These are phyloP conservation scores for Saccharomycopsis olivae DNA, from an alignment of 805 yeast genomes.

Conservation along the genomic window DNA sequence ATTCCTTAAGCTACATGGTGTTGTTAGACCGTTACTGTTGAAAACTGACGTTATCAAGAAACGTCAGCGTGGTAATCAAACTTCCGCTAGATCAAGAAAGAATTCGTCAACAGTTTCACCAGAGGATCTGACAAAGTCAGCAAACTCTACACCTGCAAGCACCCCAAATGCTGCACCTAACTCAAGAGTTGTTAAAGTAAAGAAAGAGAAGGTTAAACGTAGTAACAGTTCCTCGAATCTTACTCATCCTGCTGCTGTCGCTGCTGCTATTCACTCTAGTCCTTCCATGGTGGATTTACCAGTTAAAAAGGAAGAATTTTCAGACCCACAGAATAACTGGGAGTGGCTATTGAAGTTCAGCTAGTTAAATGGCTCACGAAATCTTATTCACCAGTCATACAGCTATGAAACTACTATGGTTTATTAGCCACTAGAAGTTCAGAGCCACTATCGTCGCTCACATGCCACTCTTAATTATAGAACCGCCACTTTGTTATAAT, in stretches of 20 bases:
- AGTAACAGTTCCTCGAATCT: background rate
- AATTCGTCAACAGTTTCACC: background rate
- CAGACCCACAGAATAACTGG: constrained; percentile 17
- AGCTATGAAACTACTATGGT: too few relatives aligned
- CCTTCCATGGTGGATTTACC: too few relatives aligned
- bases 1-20: constrained; percentile 89
- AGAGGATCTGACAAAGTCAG: background rate
- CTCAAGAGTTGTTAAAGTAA: constrained; percentile 5
- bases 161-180: background rate
- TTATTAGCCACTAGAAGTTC: too few relatives aligned
- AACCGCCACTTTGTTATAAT: too few relatives aligned
- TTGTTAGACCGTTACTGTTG: constrained; percentile 80
- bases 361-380: background rate
- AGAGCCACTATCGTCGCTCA: too few relatives aligned
- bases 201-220: constrained; percentile 4
- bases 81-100: background rate
- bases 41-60: constrained; percentile 90
- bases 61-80: constrained; percentile 53
- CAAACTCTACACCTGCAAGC: background rate
- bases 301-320: too few relatives aligned
- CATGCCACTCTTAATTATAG: too few relatives aligned
- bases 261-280: too few relatives aligned
- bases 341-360: constrained; percentile 17
- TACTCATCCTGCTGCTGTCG: background rate
- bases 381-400: too few relatives aligned